Evolutionary conservation across 2,329 filamentous ascomycete genomes (phyloP).

Genomic region (Alternaria alternata): DNA sequence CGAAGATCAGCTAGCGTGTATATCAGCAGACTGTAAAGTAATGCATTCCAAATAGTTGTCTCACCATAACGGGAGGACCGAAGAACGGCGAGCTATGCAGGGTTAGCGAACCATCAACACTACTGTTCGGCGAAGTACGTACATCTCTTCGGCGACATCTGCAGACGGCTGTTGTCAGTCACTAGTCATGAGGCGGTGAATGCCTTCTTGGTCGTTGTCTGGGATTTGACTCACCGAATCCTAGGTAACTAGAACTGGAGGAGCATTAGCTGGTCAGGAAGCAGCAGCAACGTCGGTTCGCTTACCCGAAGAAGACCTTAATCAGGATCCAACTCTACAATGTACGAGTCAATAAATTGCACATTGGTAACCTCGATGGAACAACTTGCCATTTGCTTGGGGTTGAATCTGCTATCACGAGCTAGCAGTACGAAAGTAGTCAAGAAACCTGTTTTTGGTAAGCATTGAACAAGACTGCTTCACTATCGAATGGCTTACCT

Average conservation of each 20-base stretch:
- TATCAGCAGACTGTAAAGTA: constrained; percentile 36
- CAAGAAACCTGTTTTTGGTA: constrained; percentile 70
- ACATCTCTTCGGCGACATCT: constrained; percentile 59
- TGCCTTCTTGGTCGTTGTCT: neutral
- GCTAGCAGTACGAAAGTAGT: constrained; percentile 84
- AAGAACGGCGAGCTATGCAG: constrained; percentile 57
- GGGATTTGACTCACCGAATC: constrained; percentile 65
- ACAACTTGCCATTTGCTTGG: constrained; percentile 65
- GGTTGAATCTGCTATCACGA: constrained; percentile 68
- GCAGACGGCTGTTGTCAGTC: constrained; percentile 32
- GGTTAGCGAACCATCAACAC: constrained; percentile 20
- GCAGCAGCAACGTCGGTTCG: neutral
- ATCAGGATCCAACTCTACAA: constrained; percentile 72
- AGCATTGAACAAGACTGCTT: constrained; percentile 3
- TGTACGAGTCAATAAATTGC: constrained; percentile 17
- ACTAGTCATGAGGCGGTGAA: constrained; percentile 18
- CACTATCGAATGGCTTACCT: constrained; percentile 53
- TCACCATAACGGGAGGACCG: constrained; percentile 62
- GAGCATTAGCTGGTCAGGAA: constrained; percentile 2
- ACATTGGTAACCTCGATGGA: too few species aligned
- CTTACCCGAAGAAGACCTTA: constrained; percentile 78
- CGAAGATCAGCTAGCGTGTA: constrained; percentile 68
- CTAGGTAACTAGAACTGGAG: constrained; percentile 69
- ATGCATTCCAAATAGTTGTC: constrained; percentile 20
- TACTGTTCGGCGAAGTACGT: constrained; percentile 9